Evolutionary conservation across 78 protist species (phyloP).

Genomic region (Dictyostelium intermedium): DNA sequence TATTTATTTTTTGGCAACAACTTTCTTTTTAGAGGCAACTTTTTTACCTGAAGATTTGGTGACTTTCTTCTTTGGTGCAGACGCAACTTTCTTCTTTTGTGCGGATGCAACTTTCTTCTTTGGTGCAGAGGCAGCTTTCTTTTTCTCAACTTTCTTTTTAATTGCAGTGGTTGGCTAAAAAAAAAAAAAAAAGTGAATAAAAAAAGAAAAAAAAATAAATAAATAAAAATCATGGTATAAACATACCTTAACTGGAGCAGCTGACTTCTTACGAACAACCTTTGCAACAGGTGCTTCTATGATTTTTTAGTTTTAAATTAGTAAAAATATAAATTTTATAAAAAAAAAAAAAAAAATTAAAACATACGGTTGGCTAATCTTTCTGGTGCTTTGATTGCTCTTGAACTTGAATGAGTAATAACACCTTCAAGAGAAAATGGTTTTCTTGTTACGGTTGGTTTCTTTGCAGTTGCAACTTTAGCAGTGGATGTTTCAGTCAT

Average conservation of each 20-base stretch:
- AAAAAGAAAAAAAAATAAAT: neutral
- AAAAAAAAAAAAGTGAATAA: neutral
- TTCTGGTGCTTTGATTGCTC: neutral
- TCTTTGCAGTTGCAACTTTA: neutral
- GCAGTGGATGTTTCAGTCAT: neutral
- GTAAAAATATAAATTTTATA: neutral
- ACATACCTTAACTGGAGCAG: neutral
- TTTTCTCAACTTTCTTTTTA: neutral
- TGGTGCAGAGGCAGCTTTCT: neutral
- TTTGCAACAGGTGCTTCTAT: neutral
- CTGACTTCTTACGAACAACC: neutral
- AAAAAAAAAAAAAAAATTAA: neutral
- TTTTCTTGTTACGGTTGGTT: neutral
- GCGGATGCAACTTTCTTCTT: neutral
- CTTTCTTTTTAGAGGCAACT: neutral
- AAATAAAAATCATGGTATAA: neutral
- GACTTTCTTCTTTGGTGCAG: neutral
- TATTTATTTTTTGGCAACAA: neutral
- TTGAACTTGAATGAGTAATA: neutral
- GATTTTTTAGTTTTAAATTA: too few species aligned
- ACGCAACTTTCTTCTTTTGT: neutral
- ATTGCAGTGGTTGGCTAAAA: neutral
- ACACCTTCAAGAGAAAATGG: neutral
- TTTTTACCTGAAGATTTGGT: neutral
- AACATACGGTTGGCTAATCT: neutral